phyloP scores from a whole-genome alignment of 1,284 basidiomycete genomes.

The Inonotus hispidus region DNA sequence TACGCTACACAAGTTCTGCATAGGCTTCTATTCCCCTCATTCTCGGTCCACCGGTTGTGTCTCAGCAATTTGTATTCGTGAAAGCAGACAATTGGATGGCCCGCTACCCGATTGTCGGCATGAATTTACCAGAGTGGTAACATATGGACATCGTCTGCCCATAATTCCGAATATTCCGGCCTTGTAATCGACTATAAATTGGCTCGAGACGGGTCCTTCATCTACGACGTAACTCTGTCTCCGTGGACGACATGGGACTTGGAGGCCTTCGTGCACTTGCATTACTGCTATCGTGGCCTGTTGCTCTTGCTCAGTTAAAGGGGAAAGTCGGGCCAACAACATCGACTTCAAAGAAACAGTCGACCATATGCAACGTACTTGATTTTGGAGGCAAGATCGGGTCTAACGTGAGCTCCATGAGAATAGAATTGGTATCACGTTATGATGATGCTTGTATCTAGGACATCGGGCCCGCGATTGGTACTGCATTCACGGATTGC shows the following conservation, averaged over 20 bases:
- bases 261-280: neutral
- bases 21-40: neutral
- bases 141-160: neutral
- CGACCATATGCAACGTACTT: constrained; percentile 30
- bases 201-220: neutral
- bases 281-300: neutral
- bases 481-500: constrained; percentile 28
- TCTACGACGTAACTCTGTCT: neutral
- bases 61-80: no score
- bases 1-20: neutral
- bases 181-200: neutral
- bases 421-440: neutral
- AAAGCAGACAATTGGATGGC: no score
- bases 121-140: no score
- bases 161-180: neutral
- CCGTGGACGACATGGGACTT: neutral
- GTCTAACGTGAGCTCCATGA: constrained; percentile 21
- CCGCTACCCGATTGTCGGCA: no score
- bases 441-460: neutral
- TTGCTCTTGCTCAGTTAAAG: constrained; percentile 25
- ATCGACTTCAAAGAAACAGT: constrained; percentile 24
- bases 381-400: constrained; percentile 30
- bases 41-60: no score
- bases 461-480: constrained; percentile 33
- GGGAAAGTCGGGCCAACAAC: constrained; percentile 30